Evolutionary conservation across 2,329 filamentous ascomycete species (phyloP), one percentile per base, ranked within the genome.

Genomic region (Iodosphaeria phyllophila): DNA sequence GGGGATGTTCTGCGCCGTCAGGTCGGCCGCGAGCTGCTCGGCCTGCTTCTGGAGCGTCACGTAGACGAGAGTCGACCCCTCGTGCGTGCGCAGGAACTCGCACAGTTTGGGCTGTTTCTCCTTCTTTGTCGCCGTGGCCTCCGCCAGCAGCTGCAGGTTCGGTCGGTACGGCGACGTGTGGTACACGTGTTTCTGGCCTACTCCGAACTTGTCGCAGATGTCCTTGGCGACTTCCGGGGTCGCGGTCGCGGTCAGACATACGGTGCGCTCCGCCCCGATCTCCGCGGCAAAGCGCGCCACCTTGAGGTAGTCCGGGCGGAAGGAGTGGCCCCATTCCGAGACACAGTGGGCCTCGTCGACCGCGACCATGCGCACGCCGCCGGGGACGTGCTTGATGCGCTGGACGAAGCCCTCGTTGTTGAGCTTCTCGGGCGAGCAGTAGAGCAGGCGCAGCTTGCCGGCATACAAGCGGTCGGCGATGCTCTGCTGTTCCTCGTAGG

Each of bases 351-450:
- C 63, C 35, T 69, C 63, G 19, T 69, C 64, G 0, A 68, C 56
- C 2, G 61, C 64, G 13, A 71, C 42, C 4, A 72, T 42, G 3
- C 67, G 56, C 2, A 71, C 50, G 5, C 64, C 64, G 3, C 64
- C 64, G 1, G 54, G 53, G 0, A 67, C 55, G 8, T 53, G 41
- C 21, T 59, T 63, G 41, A 71, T 64, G 10, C 48, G 58, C 23
- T 58, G 54, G 5, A 71, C 52, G 24, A 72, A 71, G 0, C 56
- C 57, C 35, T 71, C 64, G 28, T 71, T 71, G 35, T 69, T 71
- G 8, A 72, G 47, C 5, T 63, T 50, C 39, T 72, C 66, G 0
- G 66, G 66, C 0, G 65, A 60, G 26, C 63, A 67, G 31, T 69
- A 71, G 4, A 72, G 41, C 3, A 72, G 37, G 4, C 61, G 57